These are phyloP conservation scores for Nicotiana sylvestris DNA, from an alignment of 257 asterid genomes.

Conservation along the genomic window DNA sequence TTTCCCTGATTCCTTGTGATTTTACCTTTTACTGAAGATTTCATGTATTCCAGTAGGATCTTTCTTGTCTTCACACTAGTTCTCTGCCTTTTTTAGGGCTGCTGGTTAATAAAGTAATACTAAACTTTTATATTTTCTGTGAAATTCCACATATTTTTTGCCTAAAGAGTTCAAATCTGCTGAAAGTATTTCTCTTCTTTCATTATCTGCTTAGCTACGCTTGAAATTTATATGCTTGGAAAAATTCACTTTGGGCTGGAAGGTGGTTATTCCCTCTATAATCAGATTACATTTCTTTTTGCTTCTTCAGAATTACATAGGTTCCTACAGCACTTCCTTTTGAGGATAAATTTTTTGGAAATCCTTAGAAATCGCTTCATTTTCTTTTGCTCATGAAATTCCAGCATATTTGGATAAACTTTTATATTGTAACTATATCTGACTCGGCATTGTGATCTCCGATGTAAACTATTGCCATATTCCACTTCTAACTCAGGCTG, in stretches of 20 bases:
- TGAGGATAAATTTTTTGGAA: background rate
- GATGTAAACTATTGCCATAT: conserved; percentile 7
- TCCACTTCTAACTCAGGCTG: conserved; percentile 57
- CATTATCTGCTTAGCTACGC: background rate
- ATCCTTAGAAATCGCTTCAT: background rate
- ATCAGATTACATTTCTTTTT: background rate
- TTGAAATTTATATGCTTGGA: background rate
- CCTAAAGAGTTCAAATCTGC: background rate
- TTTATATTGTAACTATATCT: background rate
- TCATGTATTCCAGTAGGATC: background rate
- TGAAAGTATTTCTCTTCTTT: background rate
- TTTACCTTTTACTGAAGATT: background rate
- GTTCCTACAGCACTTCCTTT: background rate
- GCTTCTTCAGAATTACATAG: background rate
- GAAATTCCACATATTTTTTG: background rate
- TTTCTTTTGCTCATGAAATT: background rate
- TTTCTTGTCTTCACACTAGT: conserved; percentile 3
- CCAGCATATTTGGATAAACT: background rate
- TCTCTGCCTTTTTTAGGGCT: background rate
- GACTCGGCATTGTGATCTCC: background rate
- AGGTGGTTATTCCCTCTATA: background rate
- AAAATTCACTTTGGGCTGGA: background rate
- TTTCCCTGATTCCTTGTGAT: conserved; percentile 17
- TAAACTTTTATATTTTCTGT: background rate
- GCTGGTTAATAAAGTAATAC: background rate